phyloP scores from a whole-genome alignment of 345 rosid species.

The Adansonia digitata region DNA sequence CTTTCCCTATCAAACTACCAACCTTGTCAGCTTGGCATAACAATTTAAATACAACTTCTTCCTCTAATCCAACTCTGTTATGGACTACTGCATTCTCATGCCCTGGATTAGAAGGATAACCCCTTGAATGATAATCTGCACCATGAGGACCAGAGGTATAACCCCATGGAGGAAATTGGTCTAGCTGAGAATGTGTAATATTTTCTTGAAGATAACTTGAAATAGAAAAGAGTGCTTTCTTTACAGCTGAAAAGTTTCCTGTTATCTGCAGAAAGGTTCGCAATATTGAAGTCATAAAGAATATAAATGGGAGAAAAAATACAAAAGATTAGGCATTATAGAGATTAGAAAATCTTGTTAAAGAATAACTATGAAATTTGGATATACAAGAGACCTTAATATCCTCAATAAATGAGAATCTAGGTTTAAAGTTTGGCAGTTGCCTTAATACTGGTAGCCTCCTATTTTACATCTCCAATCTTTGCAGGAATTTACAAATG shows the following conservation, averaged over 20 bases:
- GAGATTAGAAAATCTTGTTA: neutral
- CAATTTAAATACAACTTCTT: conserved; percentile 55
- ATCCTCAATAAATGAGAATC: neutral
- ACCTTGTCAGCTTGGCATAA: conserved; percentile 72
- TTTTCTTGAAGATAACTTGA: conserved; percentile 53
- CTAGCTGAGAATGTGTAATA: conserved; percentile 28
- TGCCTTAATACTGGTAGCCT: neutral
- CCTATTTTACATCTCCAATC: neutral
- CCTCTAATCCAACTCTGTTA: conserved; percentile 49
- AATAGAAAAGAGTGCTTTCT: conserved; percentile 52
- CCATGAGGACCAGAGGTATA: conserved; percentile 39
- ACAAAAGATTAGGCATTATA: neutral
- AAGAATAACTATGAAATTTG: neutral
- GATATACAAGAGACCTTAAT: neutral
- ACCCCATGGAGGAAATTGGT: conserved; percentile 42
- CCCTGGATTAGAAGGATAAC: conserved; percentile 51
- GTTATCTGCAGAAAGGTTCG: conserved; percentile 36
- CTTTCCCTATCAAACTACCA: conserved; percentile 78
- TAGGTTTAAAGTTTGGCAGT: neutral
- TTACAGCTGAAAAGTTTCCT: conserved; percentile 52
- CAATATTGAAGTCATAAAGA: conserved; percentile 10
- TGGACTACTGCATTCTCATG: conserved; percentile 42
- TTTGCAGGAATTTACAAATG: neutral
- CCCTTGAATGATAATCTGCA: conserved; percentile 46
- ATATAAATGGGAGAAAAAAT: neutral